phyloP scores from a whole-genome alignment of 768 basidiomycete species.

The Exsudoporus frostii region DNA sequence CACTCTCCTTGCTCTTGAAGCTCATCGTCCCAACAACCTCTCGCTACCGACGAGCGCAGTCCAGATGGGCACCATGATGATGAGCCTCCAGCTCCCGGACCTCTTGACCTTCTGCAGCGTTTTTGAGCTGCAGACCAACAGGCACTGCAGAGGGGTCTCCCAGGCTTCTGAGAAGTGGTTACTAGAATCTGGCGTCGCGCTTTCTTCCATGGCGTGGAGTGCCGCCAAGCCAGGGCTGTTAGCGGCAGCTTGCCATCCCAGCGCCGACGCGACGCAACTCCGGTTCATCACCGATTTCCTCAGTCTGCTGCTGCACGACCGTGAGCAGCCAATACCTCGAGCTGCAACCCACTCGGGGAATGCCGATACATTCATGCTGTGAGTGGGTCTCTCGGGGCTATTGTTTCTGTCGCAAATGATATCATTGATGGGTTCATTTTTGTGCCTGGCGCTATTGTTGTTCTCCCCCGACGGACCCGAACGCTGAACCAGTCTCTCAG shows the following conservation, averaged over 20 bases:
- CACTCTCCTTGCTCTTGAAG: neutral
- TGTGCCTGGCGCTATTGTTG: neutral
- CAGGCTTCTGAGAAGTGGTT: slow-evolving; percentile 31
- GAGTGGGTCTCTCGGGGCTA: slow-evolving; percentile 5
- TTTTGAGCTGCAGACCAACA: slow-evolving; percentile 29
- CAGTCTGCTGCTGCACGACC: slow-evolving; percentile 39
- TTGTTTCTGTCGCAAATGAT: slow-evolving; percentile 1
- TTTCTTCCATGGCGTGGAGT: slow-evolving; percentile 23
- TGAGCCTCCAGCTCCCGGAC: slow-evolving; percentile 32
- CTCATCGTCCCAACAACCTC: neutral
- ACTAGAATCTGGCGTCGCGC: slow-evolving; percentile 16
- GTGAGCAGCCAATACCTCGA: slow-evolving; percentile 24
- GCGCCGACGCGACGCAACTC: slow-evolving; percentile 55
- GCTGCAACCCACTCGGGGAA: neutral
- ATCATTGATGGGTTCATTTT: slow-evolving; percentile 8
- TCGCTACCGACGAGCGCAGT: neutral
- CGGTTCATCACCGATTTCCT: slow-evolving; percentile 50
- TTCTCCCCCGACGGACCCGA: neutral
- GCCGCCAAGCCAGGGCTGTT: slow-evolving; percentile 47
- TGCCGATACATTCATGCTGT: slow-evolving; percentile 19
- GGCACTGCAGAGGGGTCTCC: slow-evolving; percentile 27
- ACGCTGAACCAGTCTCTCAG: slow-evolving; percentile 34
- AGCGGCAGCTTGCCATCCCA: slow-evolving; percentile 57
- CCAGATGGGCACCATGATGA: slow-evolving; percentile 9
- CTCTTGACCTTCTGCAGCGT: slow-evolving; percentile 21